Base-by-base conservation (phyloP, 805 yeast genomes). In the Starmera pachycereana region DNA sequence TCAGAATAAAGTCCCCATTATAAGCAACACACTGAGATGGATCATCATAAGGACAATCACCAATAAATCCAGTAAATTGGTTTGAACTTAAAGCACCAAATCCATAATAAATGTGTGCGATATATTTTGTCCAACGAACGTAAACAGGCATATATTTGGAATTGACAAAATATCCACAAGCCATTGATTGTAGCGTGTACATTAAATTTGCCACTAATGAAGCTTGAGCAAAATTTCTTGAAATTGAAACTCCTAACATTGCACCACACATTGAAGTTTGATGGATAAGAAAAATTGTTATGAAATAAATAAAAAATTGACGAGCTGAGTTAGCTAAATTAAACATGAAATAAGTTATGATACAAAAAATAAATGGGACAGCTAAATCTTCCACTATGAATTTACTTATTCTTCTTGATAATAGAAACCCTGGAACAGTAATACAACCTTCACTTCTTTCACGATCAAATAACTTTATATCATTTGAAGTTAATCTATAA, bases 91-190 rank as follows among this genome's bases (percentile, higher is more conserved):
- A 51, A 2, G 78, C 78, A 3, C 92, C 92, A 58, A 81, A 82
- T 0, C 78, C 79, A 53, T 81, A 86, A 85, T 89, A 87, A 39
- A 81, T 68, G 53, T 74, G 82, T 0, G 90, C 79, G 41, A 79
- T 63, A 57, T 82, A 86, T 53, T 81, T 83, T 6, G 80, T 71
- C 96, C 96, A 86, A 30, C 86, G 67, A 8, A 86, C 94, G 51
- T 87, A 87, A 1, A 83, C 94, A 0, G 95, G 95, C 77, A 85
- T 70, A 1, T 74, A 68, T 8, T 67, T 64, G 1, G 88, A 75
- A 56, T 85, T 85, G 13, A 80, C 81, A 52, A 82, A 85, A 58
- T 73, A 84, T 0, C 95, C 96, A 56, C 86, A 79, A 0, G 87
- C 85, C 72, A 83, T 76, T 35, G 84, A 74, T 52, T 84, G 88